These are phyloP conservation scores for Cutaneotrichosporon arboriforme DNA, from an alignment of 1,284 basidiomycete species.

Conservation along the genomic window DNA sequence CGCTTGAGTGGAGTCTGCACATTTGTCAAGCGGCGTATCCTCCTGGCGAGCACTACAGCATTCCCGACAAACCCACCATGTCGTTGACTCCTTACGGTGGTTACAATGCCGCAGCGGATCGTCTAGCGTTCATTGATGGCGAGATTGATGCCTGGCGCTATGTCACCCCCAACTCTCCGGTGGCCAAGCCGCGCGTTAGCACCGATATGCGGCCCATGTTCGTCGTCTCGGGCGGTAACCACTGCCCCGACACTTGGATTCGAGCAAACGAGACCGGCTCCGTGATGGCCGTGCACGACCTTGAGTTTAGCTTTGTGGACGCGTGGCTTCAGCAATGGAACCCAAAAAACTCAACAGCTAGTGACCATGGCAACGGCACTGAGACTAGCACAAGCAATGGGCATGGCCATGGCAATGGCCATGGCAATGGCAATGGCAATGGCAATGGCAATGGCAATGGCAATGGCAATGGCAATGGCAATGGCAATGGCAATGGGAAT, in stretches of 20 bases:
- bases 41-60: too few species aligned
- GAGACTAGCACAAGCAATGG: too few species aligned
- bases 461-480: too few species aligned
- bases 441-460: too few species aligned
- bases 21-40: too few species aligned
- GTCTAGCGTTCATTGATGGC: slow-evolving; percentile 66
- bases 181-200: not conserved
- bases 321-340: slow-evolving; percentile 1
- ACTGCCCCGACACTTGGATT: not conserved
- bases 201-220: not conserved
- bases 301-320: not conserved
- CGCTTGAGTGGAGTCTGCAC: too few species aligned
- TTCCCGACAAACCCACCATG: not conserved
- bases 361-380: too few species aligned
- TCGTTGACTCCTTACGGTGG: slow-evolving; percentile 71
- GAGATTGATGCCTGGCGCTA: slow-evolving; percentile 75
- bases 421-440: too few species aligned
- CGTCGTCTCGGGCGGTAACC: not conserved
- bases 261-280: not conserved
- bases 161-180: slow-evolving; percentile 38
- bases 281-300: not conserved
- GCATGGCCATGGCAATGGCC: too few species aligned
- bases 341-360: too few species aligned
- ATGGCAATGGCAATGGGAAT: too few species aligned
- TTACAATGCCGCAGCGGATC: slow-evolving; percentile 66